A percentile compares a stretch with the other conserved stretches of the same genome.
Conservation (phyloP, 257 asterid species). For the Nicotiana sylvestris region DNA sequence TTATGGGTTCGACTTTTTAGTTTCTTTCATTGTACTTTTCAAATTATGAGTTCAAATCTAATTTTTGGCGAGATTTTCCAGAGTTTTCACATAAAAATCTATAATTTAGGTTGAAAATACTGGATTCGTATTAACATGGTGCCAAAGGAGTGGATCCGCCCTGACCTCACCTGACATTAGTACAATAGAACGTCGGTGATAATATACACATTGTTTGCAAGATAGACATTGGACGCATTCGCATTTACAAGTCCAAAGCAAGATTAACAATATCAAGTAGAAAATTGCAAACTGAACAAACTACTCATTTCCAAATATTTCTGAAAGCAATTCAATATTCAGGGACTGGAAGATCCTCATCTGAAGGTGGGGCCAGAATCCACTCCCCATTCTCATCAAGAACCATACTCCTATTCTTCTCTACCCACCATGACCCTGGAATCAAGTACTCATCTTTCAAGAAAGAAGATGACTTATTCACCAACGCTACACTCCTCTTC, state of each 20-base stretch:
- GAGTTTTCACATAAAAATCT: too few species aligned
- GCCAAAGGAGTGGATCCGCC: too few species aligned
- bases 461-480: conserved; percentile 60
- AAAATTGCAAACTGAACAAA: not conserved
- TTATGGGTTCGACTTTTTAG: too few species aligned
- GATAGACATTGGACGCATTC: not conserved
- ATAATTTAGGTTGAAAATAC: too few species aligned
- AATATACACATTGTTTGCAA: not conserved
- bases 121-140: too few species aligned
- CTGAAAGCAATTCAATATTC: conserved; percentile 29
- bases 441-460: conserved; percentile 70
- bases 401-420: conserved; percentile 76
- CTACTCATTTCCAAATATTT: not conserved
- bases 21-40: too few species aligned
- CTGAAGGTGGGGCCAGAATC: conserved; percentile 53
- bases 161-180: not conserved
- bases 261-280: not conserved
- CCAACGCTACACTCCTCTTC: conserved; percentile 68
- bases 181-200: not conserved
- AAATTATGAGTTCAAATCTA: too few species aligned
- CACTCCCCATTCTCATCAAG: conserved; percentile 56
- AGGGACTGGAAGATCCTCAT: conserved; percentile 72
- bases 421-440: conserved; percentile 94
- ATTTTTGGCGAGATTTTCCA: too few species aligned
- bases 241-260: not conserved